phyloP scores from a whole-genome alignment of 345 rosid species.

The Fremontodendron californicum region DNA sequence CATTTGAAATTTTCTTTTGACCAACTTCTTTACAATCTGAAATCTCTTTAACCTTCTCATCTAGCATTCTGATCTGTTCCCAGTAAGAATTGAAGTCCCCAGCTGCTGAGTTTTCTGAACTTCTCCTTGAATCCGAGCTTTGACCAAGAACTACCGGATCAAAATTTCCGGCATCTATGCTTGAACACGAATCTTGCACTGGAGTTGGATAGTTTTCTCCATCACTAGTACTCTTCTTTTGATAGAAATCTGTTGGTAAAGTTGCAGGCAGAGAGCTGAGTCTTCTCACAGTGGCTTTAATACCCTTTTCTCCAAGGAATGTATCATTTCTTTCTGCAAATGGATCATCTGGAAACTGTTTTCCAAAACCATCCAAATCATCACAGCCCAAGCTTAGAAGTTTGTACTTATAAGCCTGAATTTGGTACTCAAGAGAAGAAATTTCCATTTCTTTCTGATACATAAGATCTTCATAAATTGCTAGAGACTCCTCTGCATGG shows the following conservation, averaged over 20 bases:
- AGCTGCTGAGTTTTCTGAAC: conserved; percentile 2
- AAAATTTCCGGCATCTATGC: conserved; percentile 17
- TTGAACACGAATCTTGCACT: neutral
- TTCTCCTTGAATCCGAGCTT: conserved; percentile 33
- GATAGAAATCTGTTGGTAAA: conserved; percentile 20
- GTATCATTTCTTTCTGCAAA: conserved; percentile 32
- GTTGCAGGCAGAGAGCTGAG: conserved; percentile 37
- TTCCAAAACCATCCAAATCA: conserved; percentile 44
- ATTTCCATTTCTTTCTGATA: conserved; percentile 86
- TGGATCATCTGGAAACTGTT: conserved; percentile 41
- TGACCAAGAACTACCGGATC: conserved; percentile 26
- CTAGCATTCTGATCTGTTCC: conserved; percentile 60
- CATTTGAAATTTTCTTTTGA: conserved; percentile 22
- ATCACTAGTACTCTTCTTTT: conserved; percentile 19
- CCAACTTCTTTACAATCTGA: conserved; percentile 33
- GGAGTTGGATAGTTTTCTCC: conserved; percentile 18
- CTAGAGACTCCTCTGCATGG: conserved; percentile 71
- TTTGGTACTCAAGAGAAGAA: conserved; percentile 74
- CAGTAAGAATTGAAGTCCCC: conserved; percentile 44
- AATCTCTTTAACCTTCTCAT: conserved; percentile 43
- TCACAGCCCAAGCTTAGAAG: conserved; percentile 61
- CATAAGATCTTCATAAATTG: conserved; percentile 58
- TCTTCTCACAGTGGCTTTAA: conserved; percentile 21
- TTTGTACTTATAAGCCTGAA: conserved; percentile 67
- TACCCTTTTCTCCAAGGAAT: conserved; percentile 23